These are phyloP conservation scores for Eucalyptus pauciflora DNA, from an alignment of 345 rosid species.

Conservation along the genomic window DNA sequence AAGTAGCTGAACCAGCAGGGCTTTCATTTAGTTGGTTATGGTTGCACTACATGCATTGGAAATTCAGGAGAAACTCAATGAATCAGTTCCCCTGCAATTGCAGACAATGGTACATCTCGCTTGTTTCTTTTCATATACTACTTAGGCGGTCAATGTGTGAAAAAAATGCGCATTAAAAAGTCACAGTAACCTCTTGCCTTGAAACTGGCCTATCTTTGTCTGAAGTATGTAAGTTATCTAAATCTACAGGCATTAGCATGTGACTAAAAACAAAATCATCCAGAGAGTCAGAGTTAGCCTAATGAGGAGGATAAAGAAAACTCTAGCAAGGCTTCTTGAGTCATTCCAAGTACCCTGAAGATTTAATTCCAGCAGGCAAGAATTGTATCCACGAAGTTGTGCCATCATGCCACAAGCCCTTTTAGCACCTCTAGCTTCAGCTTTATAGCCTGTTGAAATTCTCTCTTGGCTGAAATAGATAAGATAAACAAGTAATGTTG, in stretches of 20 bases:
- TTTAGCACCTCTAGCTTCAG: background rate
- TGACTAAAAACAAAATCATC: background rate
- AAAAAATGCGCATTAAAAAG: background rate
- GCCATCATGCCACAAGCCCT: background rate
- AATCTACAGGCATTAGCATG: background rate
- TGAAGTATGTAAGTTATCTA: background rate
- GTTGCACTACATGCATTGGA: constrained; percentile 83
- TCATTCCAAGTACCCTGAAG: background rate
- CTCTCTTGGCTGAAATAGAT: background rate
- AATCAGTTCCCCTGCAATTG: constrained; percentile 52
- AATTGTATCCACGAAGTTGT: background rate
- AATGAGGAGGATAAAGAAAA: background rate
- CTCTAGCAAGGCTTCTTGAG: background rate
- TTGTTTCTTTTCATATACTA: background rate
- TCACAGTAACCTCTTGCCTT: background rate
- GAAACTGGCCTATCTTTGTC: background rate
- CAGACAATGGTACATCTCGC: constrained; percentile 43
- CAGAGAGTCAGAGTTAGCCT: background rate
- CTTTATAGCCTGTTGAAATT: background rate
- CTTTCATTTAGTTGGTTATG: constrained; percentile 68
- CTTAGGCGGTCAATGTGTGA: background rate
- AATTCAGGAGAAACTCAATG: constrained; percentile 66
- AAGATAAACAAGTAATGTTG: background rate
- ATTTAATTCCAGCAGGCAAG: background rate
- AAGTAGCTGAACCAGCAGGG: constrained; percentile 50